Evolutionary conservation across 2,329 filamentous ascomycete genomes (phyloP), one percentile per base, ranked within the genome.

Genomic region (Cladosporium sp.): DNA sequence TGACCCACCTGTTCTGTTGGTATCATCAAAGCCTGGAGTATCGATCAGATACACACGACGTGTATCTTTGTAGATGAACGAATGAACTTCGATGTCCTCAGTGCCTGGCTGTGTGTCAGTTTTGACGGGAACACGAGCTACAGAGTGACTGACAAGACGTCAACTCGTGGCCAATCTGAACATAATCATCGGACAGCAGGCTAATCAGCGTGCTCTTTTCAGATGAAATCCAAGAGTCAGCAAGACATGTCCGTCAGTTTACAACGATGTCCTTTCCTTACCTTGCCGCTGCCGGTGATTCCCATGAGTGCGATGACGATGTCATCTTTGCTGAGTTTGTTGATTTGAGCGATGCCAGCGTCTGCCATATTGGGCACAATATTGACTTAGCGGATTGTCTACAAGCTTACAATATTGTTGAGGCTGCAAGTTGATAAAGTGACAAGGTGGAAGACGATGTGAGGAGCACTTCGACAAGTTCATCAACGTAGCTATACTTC

Each of bases 11-110:
- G 40, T 43, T 19, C 73, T 64, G 47, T 69, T 64, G 0, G 76
- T 80, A 56, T 81, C 78, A 30, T 78, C 73, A 61, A 81, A 80
- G 1, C 78, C 78, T n/a, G 51, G 40, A 4, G 43, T 51, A 34
- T 52, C 47, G 9, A 43, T 51, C 12, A 51, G 49, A 36, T 51
- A 51, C 14, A 58, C 28, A 15, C 49, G 38, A 15, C 52, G 34
- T 37, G 22, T 38, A 19, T 37, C 43, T 20, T 22, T 58, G 47
- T 58, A 58, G 43, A 51, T 45, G 55, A 58, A 58, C 1, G 55
- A 51, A 39, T 58, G 55, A 3, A 58, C 37, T 39, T 51, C 28
- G 17, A 58, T 43, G 7, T 58, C 55, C 17, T 39, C 49, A n/a
- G 55, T 58, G 20, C 54, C 54, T 56, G 14, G 4, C 9, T 9